Evolutionary conservation across 768 basidiomycete species (phyloP), one percentile per base, ranked within the genome.

Genomic region (Coprinellus micaceus): DNA sequence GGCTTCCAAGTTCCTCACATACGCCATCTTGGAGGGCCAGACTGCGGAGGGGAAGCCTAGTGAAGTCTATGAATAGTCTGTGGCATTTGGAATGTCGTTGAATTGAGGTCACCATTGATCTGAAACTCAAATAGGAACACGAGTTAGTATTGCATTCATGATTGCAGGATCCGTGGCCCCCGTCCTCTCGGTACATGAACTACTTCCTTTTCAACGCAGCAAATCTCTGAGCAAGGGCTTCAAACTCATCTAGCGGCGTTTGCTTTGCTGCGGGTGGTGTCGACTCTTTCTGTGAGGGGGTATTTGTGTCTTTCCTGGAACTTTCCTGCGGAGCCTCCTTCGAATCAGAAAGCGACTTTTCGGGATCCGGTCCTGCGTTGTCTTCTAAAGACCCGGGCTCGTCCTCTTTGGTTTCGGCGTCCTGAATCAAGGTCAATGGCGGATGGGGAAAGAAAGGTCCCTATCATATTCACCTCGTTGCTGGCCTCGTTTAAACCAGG

Each of bases 121-220:
- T 33, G 33, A 33, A 33, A 33, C 33, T 6, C 33, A 33, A 33
- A 33, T 13, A 33, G 33, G 33, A 33, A 33, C 33, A 33, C 7
- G 33, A 33, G 33, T 33, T 33, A 33, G 33, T 33, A 33, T 33
- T 33, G 7, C 6, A 33, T 33, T 33, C 33, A 33, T 33, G n/a
- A n/a, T n/a, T n/a, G 6, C 33, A 33, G 33, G 33, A 33, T 33
- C 33, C 33, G 33, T 33, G 33, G 33, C 33, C 13, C 33, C 33
- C 33, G 33, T n/a, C 33, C 33, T 33, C 33, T 6, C 13, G 33
- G 33, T 33, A 33, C 40, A 43, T 43, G 15, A 17, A 43, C 52
- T 67, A 91, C 46, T 84, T 83, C 72, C 91, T 91, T 77, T 95
- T 97, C 63, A 97, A 72, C 26, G 84, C 87, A 58, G 89, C 91